Evolutionary conservation across 352 stramenopile genomes (phyloP), one percentile per base, ranked within the genome.

Genomic region (Globisporangium splendens): DNA sequence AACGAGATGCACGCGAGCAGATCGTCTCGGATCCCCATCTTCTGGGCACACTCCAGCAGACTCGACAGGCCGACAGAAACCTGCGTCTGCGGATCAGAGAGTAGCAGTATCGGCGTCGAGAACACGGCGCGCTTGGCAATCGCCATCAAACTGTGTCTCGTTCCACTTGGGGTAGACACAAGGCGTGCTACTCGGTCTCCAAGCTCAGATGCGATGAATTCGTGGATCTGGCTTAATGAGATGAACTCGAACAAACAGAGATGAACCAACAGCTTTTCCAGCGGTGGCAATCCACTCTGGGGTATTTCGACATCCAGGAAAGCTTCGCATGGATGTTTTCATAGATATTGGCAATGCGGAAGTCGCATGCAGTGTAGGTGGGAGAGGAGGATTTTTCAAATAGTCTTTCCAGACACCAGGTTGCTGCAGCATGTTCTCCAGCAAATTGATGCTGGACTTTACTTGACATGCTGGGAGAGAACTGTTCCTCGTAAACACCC

Each of bases 241-340:
- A 78, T 20, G 2, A 14, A 65, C 8, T 56, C 54, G 42, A 78
- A 80, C 10, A 80, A 47, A 15, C 63, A 65, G 7, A 72, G 12
- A 43, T 77, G 67, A 14, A 80, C 28, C 46, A 72, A 39, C 48
- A 80, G 56, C 4, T 70, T 61, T 31, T 68, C 66, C 31, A 80
- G 56, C 8, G 66, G 46, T 14, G 55, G 53, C 54, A n/a, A 75
- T 31, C 72, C 69, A 77, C 8, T 60, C 53, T 14, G 63, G 61
- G 28, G 28, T 35, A 35, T 35, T 35, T 35, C 28, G 7, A 8
- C 2, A 35, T 35, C 28, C 28, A 35, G 28, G 5, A 17, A 18
- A 6, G 38, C 4, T 38, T 35, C 10, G 20, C 21, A 35, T 35
- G 28, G 28, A 35, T 8, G 28, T 10, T n/a, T n/a, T n/a, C 28